phyloP scores from a whole-genome alignment of 2,329 filamentous ascomycete genomes.

The Calonectria henricotiae region DNA sequence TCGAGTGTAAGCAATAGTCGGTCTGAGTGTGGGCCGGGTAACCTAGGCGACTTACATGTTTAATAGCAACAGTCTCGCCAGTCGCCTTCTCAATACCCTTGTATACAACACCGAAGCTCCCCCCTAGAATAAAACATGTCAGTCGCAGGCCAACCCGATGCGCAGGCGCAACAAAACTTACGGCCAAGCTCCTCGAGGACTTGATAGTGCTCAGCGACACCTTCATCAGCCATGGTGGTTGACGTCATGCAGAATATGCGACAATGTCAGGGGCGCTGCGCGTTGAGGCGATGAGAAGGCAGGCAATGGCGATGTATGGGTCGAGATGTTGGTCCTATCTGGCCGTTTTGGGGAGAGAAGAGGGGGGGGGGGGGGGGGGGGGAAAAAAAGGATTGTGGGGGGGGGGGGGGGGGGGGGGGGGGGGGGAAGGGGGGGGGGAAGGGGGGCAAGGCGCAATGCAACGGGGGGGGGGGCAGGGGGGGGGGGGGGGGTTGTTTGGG shows the following conservation, averaged over 20 bases:
- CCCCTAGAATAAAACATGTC: slow-evolving; percentile 71
- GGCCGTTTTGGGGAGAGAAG: background rate
- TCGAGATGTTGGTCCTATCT: background rate
- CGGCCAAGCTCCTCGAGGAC: slow-evolving; percentile 97
- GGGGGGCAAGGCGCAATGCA: too few species aligned
- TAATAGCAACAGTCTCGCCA: slow-evolving; percentile 95
- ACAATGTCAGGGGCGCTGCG: slow-evolving; percentile 33
- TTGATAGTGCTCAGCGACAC: slow-evolving; percentile 90
- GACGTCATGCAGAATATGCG: slow-evolving; percentile 48
- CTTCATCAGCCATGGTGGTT: slow-evolving; percentile 71
- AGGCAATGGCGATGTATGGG: slow-evolving; percentile 30
- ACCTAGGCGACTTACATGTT: slow-evolving; percentile 79
- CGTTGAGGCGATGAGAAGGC: slow-evolving; percentile 24
- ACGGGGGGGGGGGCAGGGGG: too few species aligned
- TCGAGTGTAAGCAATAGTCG: slow-evolving; percentile 34
- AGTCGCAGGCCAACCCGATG: slow-evolving; percentile 28
- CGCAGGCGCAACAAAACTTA: slow-evolving; percentile 66
- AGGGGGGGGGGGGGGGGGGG: too few species aligned
- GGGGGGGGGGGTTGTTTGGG: too few species aligned
- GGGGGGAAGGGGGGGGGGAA: too few species aligned
- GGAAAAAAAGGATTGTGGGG: background rate
- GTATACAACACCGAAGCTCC: slow-evolving; percentile 97
- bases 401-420: too few species aligned
- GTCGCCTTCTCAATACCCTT: slow-evolving; percentile 94
- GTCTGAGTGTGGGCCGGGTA: slow-evolving; percentile 38